phyloP scores from a whole-genome alignment of 768 basidiomycete genomes.

The Mycena filopes region DNA sequence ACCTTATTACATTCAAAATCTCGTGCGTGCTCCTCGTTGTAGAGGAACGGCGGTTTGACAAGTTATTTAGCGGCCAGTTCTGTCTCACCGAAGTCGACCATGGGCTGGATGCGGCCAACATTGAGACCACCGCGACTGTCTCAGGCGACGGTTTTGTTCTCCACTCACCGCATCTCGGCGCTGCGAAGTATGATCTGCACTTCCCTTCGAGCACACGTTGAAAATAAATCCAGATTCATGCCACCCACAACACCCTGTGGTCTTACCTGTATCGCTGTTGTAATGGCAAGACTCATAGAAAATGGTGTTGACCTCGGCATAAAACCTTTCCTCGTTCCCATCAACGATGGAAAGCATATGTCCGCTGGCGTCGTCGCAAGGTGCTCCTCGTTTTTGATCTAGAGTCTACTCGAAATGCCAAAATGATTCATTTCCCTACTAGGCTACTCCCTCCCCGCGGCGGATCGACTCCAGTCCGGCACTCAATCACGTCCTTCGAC shows the following conservation, averaged over 20 bases:
- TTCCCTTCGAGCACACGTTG: not conserved
- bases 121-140: conserved; percentile 69
- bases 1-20: conserved; percentile 6
- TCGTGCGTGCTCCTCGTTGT: not conserved
- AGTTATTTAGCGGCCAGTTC: conserved; percentile 2
- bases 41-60: not conserved
- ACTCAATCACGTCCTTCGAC: conserved; percentile 11
- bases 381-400: conserved; percentile 36
- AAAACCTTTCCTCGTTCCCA: conserved; percentile 46
- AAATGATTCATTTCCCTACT: too few species aligned
- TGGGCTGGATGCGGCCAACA: conserved; percentile 68
- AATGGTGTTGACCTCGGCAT: conserved; percentile 43
- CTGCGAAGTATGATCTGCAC: conserved; percentile 56
- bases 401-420: too few species aligned
- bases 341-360: conserved; percentile 43
- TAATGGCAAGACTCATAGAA: conserved; percentile 46
- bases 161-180: conserved; percentile 66
- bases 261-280: conserved; percentile 43
- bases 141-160: conserved; percentile 62
- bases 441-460: conserved; percentile 12
- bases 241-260: conserved; percentile 46
- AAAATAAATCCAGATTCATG: conserved; percentile 42
- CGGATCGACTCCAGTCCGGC: conserved; percentile 6
- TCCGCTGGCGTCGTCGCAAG: conserved; percentile 44
- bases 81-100: conserved; percentile 49